These are phyloP conservation scores for Tieghemiomyces parasiticus DNA, from an alignment of 192 early-diverging fungal species.

Conservation along the genomic window DNA sequence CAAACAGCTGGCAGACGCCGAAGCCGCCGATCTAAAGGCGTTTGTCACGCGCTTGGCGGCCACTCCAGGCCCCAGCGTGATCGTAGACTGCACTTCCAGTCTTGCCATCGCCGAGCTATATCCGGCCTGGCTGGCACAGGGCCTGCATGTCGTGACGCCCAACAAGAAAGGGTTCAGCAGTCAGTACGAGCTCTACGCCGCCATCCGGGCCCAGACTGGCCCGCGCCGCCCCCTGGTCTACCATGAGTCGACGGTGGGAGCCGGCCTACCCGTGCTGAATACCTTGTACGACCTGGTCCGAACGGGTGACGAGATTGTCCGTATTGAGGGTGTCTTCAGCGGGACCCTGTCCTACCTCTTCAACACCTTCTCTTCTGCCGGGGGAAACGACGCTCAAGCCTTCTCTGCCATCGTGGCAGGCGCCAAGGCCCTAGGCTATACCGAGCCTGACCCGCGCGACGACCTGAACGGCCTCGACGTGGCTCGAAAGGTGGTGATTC, in stretches of 20 bases:
- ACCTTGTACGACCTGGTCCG: conserved; percentile 79
- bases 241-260: conserved; percentile 95
- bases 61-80: conserved; percentile 37
- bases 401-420: conserved; percentile 85
- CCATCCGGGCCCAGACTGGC: conserved; percentile 29
- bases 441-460: conserved; percentile 96
- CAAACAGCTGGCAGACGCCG: conserved; percentile 31
- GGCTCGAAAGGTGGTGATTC: conserved; percentile 87
- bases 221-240: conserved; percentile 36
- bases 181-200: conserved; percentile 47
- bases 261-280: conserved; percentile 86
- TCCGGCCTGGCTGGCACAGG: conserved; percentile 62
- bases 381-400: conserved; percentile 18
- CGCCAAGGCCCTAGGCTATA: conserved; percentile 89
- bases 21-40: conserved; percentile 28
- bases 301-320: conserved; percentile 84
- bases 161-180: conserved; percentile 97
- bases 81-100: conserved; percentile 88
- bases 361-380: conserved; percentile 81
- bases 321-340: conserved; percentile 94
- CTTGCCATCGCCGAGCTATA: conserved; percentile 65
- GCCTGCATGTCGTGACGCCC: conserved; percentile 84
- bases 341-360: conserved; percentile 97
- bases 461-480: conserved; percentile 99
- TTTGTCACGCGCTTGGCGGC: conserved; percentile 40